Evolutionary conservation across 306 rosid species (phyloP), one percentile per base, ranked within the genome.

Genomic region (Rosa multiflora): DNA sequence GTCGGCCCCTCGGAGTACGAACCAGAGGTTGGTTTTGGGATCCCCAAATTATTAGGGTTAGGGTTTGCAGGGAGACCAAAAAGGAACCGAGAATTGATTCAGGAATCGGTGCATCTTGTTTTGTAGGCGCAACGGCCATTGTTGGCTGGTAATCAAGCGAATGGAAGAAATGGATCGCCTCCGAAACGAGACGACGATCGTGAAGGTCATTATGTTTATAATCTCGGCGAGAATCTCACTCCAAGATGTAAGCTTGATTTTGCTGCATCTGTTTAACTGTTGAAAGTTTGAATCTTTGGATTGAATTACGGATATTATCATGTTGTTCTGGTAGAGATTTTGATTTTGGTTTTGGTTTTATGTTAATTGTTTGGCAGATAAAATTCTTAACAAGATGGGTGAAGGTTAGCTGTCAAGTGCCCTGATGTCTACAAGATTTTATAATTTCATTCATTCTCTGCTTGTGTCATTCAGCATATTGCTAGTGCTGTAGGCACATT

Each of bases 401-500:
- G 98, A 94, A 94, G 98, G 97, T 94, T 92, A 92, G 98, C 91
- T 88, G 94, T 92, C 94, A 81, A 88, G 97, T 89, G 92, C 78
- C 87, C 77, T 92, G 92, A 81, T 91, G 90, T 91, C 80, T 91
- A 83, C 97, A 84, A 85, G 96, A 79, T 90, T 91, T 92, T 87
- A 83, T 83, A 67, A 82, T 86, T 89, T 89, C 83, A 90, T 88
- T 87, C 86, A 87, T 86, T 88, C 81, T 88, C 81, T 88, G 90
- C 89, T 86, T 89, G 88, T 84, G 97, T 90, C 97, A 91, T 88
- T 94, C 92, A 78, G 96, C 97, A 84, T 82, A 35, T 92, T 94
- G 92, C 96, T 92, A 90, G 98, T 92, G 97, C 98, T 94, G 98
- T 94, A 94, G 98, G 98, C 98, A 94, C 98, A 72, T 94, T 94